phyloP scores from a whole-genome alignment of 1,284 basidiomycete species.

The Thelephora terrestris region DNA sequence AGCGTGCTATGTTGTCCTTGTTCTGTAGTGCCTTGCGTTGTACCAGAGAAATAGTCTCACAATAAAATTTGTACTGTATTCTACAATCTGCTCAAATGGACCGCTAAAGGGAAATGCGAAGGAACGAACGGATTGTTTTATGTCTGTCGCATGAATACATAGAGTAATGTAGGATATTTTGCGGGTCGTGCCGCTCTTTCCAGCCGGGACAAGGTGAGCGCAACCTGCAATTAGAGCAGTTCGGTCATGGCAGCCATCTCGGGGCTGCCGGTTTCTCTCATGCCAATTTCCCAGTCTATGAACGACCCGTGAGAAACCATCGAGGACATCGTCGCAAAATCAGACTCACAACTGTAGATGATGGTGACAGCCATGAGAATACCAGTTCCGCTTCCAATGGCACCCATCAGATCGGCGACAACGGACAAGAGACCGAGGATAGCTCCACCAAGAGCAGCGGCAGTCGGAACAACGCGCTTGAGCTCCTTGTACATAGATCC shows the following conservation, averaged over 20 bases:
- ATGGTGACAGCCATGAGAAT: constrained; percentile 97
- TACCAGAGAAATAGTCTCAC: no score
- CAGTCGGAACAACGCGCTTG: constrained; percentile 95
- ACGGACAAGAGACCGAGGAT: constrained; percentile 93
- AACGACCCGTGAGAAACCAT: constrained; percentile 4
- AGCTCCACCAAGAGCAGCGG: constrained; percentile 94
- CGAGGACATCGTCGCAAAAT: neutral
- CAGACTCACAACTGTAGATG: constrained; percentile 80
- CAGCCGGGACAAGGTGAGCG: no score
- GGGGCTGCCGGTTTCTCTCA: constrained; percentile 65
- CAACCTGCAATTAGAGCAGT: constrained; percentile 30
- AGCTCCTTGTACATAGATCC: constrained; percentile 99
- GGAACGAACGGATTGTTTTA: no score
- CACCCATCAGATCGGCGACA: constrained; percentile 92
- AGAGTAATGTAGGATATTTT: neutral
- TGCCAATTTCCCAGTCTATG: constrained; percentile 70
- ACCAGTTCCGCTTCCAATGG: constrained; percentile 94
- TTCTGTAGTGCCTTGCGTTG: no score
- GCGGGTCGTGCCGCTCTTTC: neutral
- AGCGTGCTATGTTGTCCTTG: no score
- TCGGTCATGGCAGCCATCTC: constrained; percentile 69
- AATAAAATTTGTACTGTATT: no score
- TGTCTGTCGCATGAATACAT: neutral
- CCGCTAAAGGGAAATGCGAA: no score
- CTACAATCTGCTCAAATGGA: no score